Conservation (phyloP, 768 basidiomycete species). For the Chalciporus chontae region DNA sequence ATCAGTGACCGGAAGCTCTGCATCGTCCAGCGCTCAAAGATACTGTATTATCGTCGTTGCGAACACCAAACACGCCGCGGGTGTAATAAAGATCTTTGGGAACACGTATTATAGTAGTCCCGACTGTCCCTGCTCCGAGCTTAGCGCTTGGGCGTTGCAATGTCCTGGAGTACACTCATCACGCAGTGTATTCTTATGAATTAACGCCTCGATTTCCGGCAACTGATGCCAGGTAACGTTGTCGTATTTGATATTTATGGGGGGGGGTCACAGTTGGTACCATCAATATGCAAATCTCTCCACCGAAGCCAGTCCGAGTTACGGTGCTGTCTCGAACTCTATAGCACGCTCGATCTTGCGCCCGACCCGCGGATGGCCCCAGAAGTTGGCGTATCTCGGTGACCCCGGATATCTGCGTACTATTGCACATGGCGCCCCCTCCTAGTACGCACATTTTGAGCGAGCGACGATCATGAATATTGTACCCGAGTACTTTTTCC, state of each 20-base stretch:
- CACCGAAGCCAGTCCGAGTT: not conserved
- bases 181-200: not conserved
- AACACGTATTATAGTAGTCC: slow-evolving; percentile 5
- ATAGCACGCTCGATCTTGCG: not conserved
- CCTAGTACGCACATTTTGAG: slow-evolving; percentile 9
- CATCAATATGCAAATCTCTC: not conserved
- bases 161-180: not conserved
- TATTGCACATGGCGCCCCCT: not conserved
- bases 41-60: slow-evolving; percentile 13
- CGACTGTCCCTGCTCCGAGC: slow-evolving; percentile 8
- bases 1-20: slow-evolving; percentile 16
- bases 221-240: not conserved
- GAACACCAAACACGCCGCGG: slow-evolving; percentile 25
- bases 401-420: slow-evolving; percentile 11
- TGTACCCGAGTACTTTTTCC: not conserved
- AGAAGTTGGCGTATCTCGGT: slow-evolving; percentile 14
- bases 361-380: slow-evolving; percentile 25
- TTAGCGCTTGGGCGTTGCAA: not conserved
- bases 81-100: slow-evolving; percentile 19
- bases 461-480: slow-evolving; percentile 21
- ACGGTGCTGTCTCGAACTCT: too few species aligned
- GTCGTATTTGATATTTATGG: not conserved
- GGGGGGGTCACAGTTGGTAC: not conserved
- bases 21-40: slow-evolving; percentile 10
- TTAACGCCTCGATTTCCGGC: not conserved